These are phyloP conservation scores for Irpex sp. DNA, from an alignment of 1,284 basidiomycete genomes.

Conservation along the genomic window DNA sequence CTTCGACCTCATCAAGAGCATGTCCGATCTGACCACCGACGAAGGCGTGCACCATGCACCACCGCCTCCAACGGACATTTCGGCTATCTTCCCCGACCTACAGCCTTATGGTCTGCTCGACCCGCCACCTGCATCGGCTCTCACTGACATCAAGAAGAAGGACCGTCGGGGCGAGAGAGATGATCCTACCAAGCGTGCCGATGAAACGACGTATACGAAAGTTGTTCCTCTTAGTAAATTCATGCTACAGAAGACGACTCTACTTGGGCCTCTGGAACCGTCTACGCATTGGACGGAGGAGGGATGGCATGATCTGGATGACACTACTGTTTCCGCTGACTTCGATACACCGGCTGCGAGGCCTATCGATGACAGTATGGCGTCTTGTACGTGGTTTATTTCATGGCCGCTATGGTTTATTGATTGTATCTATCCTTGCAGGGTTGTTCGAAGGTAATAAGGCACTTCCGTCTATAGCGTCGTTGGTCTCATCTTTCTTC, in stretches of 20 bases:
- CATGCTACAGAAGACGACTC: conserved; percentile 62
- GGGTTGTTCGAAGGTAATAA: conserved; percentile 48
- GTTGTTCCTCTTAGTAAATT: conserved; percentile 59
- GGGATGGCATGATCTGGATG: conserved; percentile 56
- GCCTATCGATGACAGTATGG: conserved; percentile 38
- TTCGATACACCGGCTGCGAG: conserved; percentile 34
- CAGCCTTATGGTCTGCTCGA: conserved; percentile 50
- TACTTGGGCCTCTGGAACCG: conserved; percentile 65
- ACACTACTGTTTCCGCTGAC: conserved; percentile 45
- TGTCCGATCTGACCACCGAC: conserved; percentile 34
- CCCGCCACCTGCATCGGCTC: conserved; percentile 26
- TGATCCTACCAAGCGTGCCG: conserved; percentile 61
- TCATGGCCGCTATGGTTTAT: neutral
- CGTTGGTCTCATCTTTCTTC: conserved; percentile 22
- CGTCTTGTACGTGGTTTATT: conserved; percentile 33
- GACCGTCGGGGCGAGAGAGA: conserved; percentile 59
- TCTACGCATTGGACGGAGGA: conserved; percentile 59
- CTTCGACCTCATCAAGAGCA: conserved; percentile 26
- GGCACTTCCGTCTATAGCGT: conserved; percentile 11
- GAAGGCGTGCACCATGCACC: conserved; percentile 27
- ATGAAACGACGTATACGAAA: conserved; percentile 64
- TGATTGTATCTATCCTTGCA: conserved; percentile 17
- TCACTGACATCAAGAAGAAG: conserved; percentile 40
- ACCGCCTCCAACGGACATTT: conserved; percentile 42
- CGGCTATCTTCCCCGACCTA: conserved; percentile 60